Conservation (phyloP, 2,329 filamentous ascomycete species). For the Paraconiothyrium brasiliense region DNA sequence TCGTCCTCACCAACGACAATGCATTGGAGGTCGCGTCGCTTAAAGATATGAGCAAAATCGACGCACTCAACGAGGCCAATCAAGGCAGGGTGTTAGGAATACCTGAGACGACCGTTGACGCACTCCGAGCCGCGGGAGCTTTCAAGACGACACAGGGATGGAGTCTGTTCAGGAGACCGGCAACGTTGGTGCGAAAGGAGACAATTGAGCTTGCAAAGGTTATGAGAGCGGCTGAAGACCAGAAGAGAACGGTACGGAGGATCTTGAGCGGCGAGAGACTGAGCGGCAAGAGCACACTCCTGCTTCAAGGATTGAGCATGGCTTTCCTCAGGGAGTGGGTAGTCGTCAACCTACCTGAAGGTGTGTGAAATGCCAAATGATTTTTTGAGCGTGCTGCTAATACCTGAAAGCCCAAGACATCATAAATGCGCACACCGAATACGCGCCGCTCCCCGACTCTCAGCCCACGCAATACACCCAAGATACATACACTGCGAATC, state of each 20-base stretch:
- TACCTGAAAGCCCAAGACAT: conserved; percentile 76
- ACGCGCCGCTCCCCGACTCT: conserved; percentile 71
- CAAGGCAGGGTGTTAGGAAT: conserved; percentile 75
- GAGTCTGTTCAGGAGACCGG: conserved; percentile 84
- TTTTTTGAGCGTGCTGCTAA: conserved; percentile 24
- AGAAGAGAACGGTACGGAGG: conserved; percentile 64
- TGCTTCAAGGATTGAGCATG: conserved; percentile 84
- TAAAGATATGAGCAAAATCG: conserved; percentile 67
- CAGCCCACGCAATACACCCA: conserved; percentile 73
- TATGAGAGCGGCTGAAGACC: conserved; percentile 60
- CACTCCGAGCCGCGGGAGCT: conserved; percentile 82
- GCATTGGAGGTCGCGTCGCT: conserved; percentile 80
- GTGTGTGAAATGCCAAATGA: conserved; percentile 59
- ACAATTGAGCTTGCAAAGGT: conserved; percentile 73
- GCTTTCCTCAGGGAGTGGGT: conserved; percentile 86
- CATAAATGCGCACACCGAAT: conserved; percentile 81
- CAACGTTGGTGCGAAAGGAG: conserved; percentile 79
- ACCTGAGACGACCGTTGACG: conserved; percentile 75
- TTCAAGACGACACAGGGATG: conserved; percentile 93
- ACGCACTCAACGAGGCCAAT: conserved; percentile 53
- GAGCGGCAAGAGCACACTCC: conserved; percentile 85
- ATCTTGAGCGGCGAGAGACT: conserved; percentile 78
- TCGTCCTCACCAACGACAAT: conserved; percentile 94
- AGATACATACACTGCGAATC: conserved; percentile 76
- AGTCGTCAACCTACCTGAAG: conserved; percentile 88